Conservation (phyloP, 140 eudicot species). For the Anethum foeniculum region DNA sequence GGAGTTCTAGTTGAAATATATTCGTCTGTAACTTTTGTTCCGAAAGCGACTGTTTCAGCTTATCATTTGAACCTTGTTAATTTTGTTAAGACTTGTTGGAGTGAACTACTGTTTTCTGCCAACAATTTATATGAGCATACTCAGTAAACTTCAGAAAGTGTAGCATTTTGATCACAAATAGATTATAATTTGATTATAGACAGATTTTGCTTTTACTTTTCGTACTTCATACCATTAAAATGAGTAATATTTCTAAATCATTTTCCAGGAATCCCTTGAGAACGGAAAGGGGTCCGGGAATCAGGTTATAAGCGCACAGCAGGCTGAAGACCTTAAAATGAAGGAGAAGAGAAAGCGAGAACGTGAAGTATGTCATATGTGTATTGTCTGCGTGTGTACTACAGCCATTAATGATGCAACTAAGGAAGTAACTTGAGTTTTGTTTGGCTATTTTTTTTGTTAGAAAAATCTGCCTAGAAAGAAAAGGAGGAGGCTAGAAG, state of each 20-base stretch:
- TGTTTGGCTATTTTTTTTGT: slow-evolving; percentile 12
- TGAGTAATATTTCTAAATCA: not conserved
- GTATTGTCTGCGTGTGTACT: not conserved
- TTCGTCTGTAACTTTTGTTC: not conserved
- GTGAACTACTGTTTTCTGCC: not conserved
- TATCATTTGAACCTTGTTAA: not conserved
- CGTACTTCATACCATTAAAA: not conserved
- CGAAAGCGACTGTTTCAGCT: not conserved
- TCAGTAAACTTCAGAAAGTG: not conserved
- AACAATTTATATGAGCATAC: not conserved
- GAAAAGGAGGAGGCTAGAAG: slow-evolving; percentile 86
- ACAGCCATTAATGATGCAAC: not conserved
- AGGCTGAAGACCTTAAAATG: slow-evolving; percentile 86
- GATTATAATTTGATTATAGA: not conserved
- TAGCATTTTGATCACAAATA: not conserved
- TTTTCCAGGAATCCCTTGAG: slow-evolving; percentile 39
- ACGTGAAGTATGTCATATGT: slow-evolving; percentile 47
- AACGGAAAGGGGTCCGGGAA: slow-evolving; percentile 37
- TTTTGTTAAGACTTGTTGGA: not conserved
- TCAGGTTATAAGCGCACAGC: slow-evolving; percentile 71
- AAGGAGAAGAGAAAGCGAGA: slow-evolving; percentile 90
- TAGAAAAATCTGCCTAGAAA: slow-evolving; percentile 90
- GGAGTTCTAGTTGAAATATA: not conserved
- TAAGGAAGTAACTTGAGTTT: not conserved
- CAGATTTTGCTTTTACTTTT: not conserved